Percentiles rank a stretch among this genome's conserved stretches.
phyloP scores from a whole-genome alignment of 495 filamentous ascomycete genomes.

The Penicillium flavigenum region DNA sequence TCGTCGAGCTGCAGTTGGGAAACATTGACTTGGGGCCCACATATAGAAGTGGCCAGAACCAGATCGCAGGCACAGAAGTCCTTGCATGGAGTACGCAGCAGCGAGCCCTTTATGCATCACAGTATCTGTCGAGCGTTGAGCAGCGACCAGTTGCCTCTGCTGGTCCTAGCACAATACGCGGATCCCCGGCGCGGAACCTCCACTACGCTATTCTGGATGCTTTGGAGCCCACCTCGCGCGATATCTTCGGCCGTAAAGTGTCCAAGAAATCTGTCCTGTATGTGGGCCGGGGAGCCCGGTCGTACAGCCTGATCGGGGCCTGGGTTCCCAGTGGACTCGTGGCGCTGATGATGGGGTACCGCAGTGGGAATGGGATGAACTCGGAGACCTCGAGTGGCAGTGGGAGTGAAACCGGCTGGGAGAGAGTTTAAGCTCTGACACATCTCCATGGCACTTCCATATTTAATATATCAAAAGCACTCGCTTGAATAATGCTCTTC shows the following conservation, averaged over 20 bases:
- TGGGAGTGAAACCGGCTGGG: slow-evolving; percentile 43
- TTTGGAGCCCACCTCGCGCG: slow-evolving; percentile 50
- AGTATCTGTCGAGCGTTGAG: slow-evolving; percentile 46
- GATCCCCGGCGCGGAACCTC: slow-evolving; percentile 69
- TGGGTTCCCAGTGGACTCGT: slow-evolving; percentile 80
- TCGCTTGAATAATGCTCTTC: slow-evolving; percentile 8
- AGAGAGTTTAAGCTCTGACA: slow-evolving; percentile 28
- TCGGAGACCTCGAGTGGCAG: slow-evolving; percentile 32
- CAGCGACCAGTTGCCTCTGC: slow-evolving; percentile 44
- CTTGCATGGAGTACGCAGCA: slow-evolving; percentile 62
- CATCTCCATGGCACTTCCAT: background rate
- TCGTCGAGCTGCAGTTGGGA: slow-evolving; percentile 83
- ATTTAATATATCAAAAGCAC: slow-evolving; percentile 5
- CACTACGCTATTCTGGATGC: slow-evolving; percentile 89
- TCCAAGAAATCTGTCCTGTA: slow-evolving; percentile 56
- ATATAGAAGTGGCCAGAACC: slow-evolving; percentile 41
- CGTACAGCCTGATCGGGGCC: slow-evolving; percentile 82
- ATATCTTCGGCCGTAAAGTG: slow-evolving; percentile 40
- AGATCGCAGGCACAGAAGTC: slow-evolving; percentile 58
- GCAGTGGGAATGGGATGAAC: slow-evolving; percentile 34
- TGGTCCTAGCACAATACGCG: slow-evolving; percentile 50
- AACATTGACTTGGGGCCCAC: slow-evolving; percentile 67
- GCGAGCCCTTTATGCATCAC: slow-evolving; percentile 42
- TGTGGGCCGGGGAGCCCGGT: slow-evolving; percentile 75
- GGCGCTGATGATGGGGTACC: slow-evolving; percentile 83